Evolutionary conservation across 306 rosid species (phyloP).

Genomic region (Lathyrus sativus): DNA sequence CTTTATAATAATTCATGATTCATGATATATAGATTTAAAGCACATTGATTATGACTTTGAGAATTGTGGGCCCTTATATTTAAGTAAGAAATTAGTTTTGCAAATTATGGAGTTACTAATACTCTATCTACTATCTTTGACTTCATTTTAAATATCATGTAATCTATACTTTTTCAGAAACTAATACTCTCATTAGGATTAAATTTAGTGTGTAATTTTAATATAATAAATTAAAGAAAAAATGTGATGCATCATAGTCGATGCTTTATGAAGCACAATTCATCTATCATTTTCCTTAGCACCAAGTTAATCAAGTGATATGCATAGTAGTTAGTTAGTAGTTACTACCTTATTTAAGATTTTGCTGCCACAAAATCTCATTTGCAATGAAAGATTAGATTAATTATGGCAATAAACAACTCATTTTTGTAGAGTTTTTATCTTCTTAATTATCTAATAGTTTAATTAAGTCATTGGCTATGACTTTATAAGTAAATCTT

Average conservation of each 20-base stretch:
- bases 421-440: background rate
- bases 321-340: background rate
- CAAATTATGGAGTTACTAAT: background rate
- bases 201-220: no score
- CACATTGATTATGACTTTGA: slow-evolving; percentile 9
- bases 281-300: background rate
- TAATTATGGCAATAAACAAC: background rate
- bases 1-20: background rate
- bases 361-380: background rate
- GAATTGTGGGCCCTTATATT: background rate
- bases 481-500: background rate
- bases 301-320: background rate
- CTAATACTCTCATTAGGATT: no score
- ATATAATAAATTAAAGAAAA: no score
- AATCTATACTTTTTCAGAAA: no score
- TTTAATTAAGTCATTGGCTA: background rate
- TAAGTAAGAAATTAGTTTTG: background rate
- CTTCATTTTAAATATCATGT: no score
- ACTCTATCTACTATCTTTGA: no score
- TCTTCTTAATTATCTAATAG: background rate
- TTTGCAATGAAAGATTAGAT: background rate
- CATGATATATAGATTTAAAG: background rate
- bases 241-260: background rate
- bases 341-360: background rate
- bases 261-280: background rate